A percentile compares a stretch with the other conserved stretches of the same genome.
Evolutionary conservation across 2,329 filamentous ascomycete genomes (phyloP).

Genomic region (Drechslerella dactyloides): DNA sequence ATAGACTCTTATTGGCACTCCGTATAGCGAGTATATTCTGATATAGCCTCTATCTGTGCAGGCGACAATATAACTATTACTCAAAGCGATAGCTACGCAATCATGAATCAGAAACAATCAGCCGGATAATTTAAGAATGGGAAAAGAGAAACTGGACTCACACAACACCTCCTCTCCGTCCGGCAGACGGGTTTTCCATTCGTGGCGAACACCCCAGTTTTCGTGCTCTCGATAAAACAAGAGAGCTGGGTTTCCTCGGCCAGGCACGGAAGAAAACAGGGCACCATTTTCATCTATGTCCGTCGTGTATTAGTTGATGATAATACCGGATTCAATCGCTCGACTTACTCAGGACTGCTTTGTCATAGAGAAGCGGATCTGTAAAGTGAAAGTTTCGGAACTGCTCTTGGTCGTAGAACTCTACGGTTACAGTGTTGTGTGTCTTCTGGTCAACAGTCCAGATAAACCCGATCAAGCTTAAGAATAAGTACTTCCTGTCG

Average conservation of each 20-base stretch:
- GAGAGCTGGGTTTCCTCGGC: constrained; percentile 71
- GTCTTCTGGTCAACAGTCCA: constrained; percentile 97
- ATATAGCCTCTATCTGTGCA: constrained; percentile 88
- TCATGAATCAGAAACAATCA: constrained; percentile 20
- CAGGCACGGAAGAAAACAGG: constrained; percentile 80
- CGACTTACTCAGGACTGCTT: constrained; percentile 74
- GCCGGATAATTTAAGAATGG: neutral
- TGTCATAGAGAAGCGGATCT: constrained; percentile 93
- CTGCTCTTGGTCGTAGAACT: constrained; percentile 91
- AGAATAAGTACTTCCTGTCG: constrained; percentile 81
- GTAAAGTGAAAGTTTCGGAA: constrained; percentile 92
- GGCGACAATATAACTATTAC: constrained; percentile 87
- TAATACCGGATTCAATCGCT: constrained; percentile 11
- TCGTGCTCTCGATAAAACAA: constrained; percentile 98
- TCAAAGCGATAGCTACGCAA: constrained; percentile 76
- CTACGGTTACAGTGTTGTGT: constrained; percentile 90
- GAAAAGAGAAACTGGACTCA: constrained; percentile 53
- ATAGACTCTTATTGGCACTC: constrained; percentile 85
- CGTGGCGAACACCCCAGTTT: constrained; percentile 87
- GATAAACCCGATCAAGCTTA: constrained; percentile 91
- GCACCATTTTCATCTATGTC: constrained; percentile 73
- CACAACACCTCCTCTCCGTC: constrained; percentile 78
- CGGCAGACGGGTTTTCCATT: constrained; percentile 90
- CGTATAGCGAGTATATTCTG: constrained; percentile 89
- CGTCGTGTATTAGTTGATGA: constrained; percentile 52